A percentile compares a stretch with the other conserved stretches of the same genome.
Conservation (phyloP, 2,329 filamentous ascomycete species). For the Arachnomyces sp. region DNA sequence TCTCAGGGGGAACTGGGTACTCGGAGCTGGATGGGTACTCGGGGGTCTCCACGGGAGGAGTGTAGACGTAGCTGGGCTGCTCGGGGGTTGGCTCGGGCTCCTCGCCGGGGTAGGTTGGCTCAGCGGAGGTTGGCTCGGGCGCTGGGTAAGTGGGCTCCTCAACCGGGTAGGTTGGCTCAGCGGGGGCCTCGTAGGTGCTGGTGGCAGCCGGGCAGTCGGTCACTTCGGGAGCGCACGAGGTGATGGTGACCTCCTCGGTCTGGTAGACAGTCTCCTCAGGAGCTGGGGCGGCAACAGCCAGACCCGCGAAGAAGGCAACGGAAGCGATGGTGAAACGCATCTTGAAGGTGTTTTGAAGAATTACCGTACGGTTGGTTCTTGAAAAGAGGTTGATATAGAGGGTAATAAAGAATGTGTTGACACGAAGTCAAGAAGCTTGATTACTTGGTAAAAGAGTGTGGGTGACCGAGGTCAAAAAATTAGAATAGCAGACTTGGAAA, state of each 20-base stretch:
- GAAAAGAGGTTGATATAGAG: constrained; percentile 20
- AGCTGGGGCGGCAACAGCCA: constrained; percentile 26
- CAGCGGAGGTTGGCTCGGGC: constrained; percentile 4
- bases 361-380: constrained; percentile 14
- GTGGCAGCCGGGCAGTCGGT: constrained; percentile 48
- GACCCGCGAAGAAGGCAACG: constrained; percentile 35
- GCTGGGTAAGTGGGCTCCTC: constrained; percentile 8
- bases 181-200: constrained; percentile 17
- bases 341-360: constrained; percentile 21
- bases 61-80: too few species aligned
- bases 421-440: constrained; percentile 17
- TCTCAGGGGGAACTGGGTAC: neutral
- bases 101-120: neutral
- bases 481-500: constrained; percentile 20
- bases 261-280: constrained; percentile 44
- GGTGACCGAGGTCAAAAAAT: constrained; percentile 37
- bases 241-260: constrained; percentile 56
- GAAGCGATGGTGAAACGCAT: constrained; percentile 38
- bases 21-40: neutral
- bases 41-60: neutral
- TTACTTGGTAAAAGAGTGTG: constrained; percentile 36
- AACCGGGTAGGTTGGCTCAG: constrained; percentile 5
- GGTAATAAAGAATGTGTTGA: constrained; percentile 23
- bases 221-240: constrained; percentile 53
- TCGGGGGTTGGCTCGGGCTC: neutral